Conservation (phyloP, 2,329 filamentous ascomycete genomes). For the Trichoderma endophyticum region DNA sequence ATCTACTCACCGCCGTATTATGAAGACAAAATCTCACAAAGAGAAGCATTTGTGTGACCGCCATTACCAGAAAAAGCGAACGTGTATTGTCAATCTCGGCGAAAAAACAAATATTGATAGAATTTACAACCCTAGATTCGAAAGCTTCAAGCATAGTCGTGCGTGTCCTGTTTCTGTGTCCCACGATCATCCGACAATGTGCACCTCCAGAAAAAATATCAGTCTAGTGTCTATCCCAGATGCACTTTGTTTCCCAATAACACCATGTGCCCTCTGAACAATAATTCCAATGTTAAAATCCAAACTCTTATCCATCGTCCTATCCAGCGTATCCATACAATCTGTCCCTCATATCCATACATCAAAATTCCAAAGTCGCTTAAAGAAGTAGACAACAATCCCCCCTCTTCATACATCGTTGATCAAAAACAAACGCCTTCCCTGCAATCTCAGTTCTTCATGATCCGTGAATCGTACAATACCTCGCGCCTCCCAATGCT, state of each 20-base stretch:
- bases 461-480: background rate
- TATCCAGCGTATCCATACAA: background rate
- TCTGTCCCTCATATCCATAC: background rate
- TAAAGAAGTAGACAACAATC: background rate
- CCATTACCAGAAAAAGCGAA: background rate
- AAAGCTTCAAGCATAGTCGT: background rate
- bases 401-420: background rate
- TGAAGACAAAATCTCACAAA: background rate
- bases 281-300: background rate
- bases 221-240: constrained; percentile 11
- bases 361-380: background rate
- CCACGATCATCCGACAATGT: background rate
- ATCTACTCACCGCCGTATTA: background rate
- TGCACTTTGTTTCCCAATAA: background rate
- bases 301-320: background rate
- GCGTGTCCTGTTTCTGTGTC: background rate
- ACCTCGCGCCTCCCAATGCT: background rate
- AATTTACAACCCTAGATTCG: background rate
- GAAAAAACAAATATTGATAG: background rate
- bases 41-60: background rate
- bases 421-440: background rate
- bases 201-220: constrained; percentile 2
- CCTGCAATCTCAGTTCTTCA: background rate
- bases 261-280: background rate
- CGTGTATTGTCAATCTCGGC: background rate